Percentiles rank a stretch among this genome's conserved stretches.
phyloP scores from a whole-genome alignment of 2,329 filamentous ascomycete species.

The Pseudogymnoascus sp. region DNA sequence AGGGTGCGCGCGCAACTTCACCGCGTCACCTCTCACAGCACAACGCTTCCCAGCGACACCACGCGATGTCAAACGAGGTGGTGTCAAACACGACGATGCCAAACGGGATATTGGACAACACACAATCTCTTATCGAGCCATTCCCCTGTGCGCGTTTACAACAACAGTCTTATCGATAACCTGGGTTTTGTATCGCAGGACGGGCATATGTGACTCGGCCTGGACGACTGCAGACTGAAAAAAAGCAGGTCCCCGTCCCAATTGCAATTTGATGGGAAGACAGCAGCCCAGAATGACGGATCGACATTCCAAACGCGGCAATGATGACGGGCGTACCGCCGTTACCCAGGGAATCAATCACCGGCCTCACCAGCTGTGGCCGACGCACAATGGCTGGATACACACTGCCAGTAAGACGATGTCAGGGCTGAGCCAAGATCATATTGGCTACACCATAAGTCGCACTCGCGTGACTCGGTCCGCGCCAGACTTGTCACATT shows the following conservation, averaged over 20 bases:
- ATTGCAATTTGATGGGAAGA: background rate
- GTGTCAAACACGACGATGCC: background rate
- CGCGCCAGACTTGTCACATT: constrained; percentile 1
- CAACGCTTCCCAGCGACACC: background rate
- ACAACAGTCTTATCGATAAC: background rate
- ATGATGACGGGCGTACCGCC: background rate
- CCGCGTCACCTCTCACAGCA: background rate
- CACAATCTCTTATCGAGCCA: background rate
- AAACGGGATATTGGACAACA: background rate
- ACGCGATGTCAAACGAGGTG: background rate
- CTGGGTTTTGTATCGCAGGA: background rate
- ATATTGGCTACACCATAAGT: constrained; percentile 7
- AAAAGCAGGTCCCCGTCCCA: background rate
- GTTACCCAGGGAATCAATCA: background rate
- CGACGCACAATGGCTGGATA: background rate
- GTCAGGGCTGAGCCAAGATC: background rate
- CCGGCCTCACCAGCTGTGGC: background rate
- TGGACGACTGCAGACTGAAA: background rate
- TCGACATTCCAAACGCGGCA: background rate
- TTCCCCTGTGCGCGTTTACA: background rate
- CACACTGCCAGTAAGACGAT: background rate
- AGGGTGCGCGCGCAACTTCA: background rate
- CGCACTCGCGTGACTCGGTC: constrained; percentile 5
- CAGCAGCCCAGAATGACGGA: background rate
- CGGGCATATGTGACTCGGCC: constrained; percentile 5